Evolutionary conservation across 805 yeast genomes (phyloP), one percentile per base, ranked within the genome.

Genomic region (Pichia occidentalis): DNA sequence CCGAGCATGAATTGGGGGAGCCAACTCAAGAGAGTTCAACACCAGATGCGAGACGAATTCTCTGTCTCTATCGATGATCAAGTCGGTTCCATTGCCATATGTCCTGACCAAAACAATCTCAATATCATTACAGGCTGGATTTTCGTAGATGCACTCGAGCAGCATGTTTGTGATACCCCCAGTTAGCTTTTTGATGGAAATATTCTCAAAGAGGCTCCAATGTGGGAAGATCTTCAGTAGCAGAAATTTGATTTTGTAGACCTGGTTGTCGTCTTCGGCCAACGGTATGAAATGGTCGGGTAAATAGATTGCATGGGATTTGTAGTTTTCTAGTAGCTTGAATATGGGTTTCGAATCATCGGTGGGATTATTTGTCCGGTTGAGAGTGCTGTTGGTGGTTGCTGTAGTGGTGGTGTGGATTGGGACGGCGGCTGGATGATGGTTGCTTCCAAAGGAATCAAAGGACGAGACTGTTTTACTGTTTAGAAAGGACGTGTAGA

Each of bases 1-100:
- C 36, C 83, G 60, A 4, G 84, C 80, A 52, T 73, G 73, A 19
- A 82, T 68, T 1, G 78, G 68, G 1, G 92, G 85, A 0, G 90
- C 90, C 44, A 82, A 66, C 3, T 66, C 63, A 29, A 76, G 63
- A 3, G 79, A 67, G 48, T 77, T 69, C 35, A 83, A 65, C 36
- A 76, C 71, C 34, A 77, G 53, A 53, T 82, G 90, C 40, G 83
- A 78, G 14, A 80, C 78, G 51, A 76, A 79, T 53, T 82, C 92
- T 25, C 87, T 63, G 47, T 78, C 78, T 45, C 92, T 64, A 56
- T 83, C 87, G 24, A 82, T 82, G 35, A 82, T 80, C 25, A 77
- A 61, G 38, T 69, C 71, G 1, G 92, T 82, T 10, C 87, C 87
- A 40, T 73, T 70, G 7, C 92, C 92, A 48, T 83, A 82, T 0